Evolutionary conservation across 805 yeast genomes (phyloP).

Genomic region (Starmerella riodocensis): DNA sequence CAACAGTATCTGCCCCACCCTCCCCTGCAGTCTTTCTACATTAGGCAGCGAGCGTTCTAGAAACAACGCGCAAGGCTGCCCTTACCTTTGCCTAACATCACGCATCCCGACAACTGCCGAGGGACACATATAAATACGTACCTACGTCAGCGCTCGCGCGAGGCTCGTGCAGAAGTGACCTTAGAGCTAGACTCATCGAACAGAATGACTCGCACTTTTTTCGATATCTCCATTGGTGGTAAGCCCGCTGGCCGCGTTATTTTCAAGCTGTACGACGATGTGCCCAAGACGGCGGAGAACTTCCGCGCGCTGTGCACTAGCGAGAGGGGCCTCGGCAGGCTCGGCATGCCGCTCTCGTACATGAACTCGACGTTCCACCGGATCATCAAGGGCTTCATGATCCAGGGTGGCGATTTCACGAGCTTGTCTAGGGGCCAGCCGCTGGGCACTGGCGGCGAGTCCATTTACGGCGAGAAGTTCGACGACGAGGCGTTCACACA

Average conservation of each 20-base stretch:
- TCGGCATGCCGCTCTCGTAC: conserved; percentile 57
- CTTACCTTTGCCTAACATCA: not conserved
- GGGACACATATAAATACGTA: too few relatives aligned
- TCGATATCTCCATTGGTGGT: conserved; percentile 39
- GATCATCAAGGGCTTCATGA: conserved; percentile 73
- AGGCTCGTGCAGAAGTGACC: too few relatives aligned
- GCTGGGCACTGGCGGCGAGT: conserved; percentile 64
- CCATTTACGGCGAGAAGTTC: conserved; percentile 71
- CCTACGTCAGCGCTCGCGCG: too few relatives aligned
- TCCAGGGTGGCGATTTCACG: conserved; percentile 93
- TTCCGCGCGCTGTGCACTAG: conserved; percentile 84
- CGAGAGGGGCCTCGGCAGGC: conserved; percentile 52
- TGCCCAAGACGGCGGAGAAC: conserved; percentile 82
- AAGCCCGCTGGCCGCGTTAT: conserved; percentile 60
- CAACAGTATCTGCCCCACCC: too few relatives aligned
- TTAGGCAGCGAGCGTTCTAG: too few relatives aligned
- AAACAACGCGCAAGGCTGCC: too few relatives aligned
- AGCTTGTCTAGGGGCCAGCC: conserved; percentile 29
- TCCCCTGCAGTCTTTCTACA: too few relatives aligned
- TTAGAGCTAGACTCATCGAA: too few relatives aligned
- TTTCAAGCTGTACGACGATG: conserved; percentile 55
- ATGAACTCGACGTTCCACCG: conserved; percentile 88
- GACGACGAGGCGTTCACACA: conserved; percentile 79
- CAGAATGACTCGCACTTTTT: conserved; percentile 5
- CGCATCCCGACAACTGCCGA: not conserved